These are phyloP conservation scores for Lippia alba DNA, from an alignment of 305 asterid genomes.

Conservation along the genomic window DNA sequence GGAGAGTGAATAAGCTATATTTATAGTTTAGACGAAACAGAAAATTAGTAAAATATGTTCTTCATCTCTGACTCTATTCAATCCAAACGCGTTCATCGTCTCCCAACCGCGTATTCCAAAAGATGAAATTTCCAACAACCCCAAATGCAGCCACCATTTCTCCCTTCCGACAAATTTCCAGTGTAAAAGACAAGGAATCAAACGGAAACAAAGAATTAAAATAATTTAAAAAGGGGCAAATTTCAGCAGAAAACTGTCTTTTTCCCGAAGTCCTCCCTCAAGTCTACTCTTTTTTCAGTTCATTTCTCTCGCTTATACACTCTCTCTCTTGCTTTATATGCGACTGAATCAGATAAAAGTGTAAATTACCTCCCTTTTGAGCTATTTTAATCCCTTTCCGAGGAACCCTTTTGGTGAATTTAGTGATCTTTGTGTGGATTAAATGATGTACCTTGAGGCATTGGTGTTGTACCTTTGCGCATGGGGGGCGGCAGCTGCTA, in stretches of 20 bases:
- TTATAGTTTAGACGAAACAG: no score
- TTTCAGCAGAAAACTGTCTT: background rate
- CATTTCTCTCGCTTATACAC: background rate
- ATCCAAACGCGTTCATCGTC: background rate
- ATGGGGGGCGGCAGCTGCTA: conserved; percentile 49
- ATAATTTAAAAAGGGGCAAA: background rate
- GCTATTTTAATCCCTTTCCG: conserved; percentile 7
- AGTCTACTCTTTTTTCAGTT: background rate
- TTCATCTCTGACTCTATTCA: no score
- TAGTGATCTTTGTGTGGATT: conserved; percentile 22
- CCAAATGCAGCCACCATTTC: conserved; percentile 8
- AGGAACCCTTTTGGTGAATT: background rate
- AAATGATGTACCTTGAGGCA: conserved; percentile 46
- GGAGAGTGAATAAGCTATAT: no score
- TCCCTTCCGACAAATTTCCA: background rate
- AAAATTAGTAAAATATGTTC: no score
- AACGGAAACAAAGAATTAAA: background rate
- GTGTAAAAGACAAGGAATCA: background rate
- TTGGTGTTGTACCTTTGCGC: conserved; percentile 50
- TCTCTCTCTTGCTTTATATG: background rate
- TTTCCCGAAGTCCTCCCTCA: background rate
- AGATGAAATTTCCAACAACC: background rate
- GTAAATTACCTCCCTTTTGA: background rate
- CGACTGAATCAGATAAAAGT: background rate
- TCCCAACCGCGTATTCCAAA: background rate